Evolutionary conservation across 2,329 filamentous ascomycete species (phyloP).

Genomic region (Scorias spongiosa): DNA sequence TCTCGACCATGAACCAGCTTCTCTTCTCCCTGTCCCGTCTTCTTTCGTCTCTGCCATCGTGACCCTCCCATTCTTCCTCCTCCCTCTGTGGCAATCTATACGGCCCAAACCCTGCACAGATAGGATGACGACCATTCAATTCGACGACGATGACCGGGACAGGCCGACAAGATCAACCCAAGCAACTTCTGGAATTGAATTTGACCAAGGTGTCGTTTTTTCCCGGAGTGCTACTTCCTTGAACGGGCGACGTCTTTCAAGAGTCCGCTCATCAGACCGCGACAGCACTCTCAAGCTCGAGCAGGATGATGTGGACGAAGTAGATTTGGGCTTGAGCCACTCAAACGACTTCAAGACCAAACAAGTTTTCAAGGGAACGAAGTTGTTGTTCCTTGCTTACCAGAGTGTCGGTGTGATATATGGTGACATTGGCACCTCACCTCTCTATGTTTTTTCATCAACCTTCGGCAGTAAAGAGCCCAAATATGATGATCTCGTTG

Average conservation of each 20-base stretch:
- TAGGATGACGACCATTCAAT: slow-evolving; percentile 6
- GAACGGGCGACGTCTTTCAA: slow-evolving; percentile 1
- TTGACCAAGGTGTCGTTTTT: slow-evolving; percentile 4
- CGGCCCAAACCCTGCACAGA: background rate
- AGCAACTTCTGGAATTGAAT: background rate
- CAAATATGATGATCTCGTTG: slow-evolving; percentile 43
- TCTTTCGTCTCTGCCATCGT: background rate
- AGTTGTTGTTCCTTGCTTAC: slow-evolving; percentile 39
- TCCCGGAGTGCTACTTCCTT: background rate
- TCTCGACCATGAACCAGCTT: background rate
- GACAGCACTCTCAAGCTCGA: slow-evolving; percentile 2
- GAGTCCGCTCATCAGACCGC: slow-evolving; percentile 2
- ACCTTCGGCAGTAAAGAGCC: slow-evolving; percentile 41
- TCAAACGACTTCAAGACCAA: slow-evolving; percentile 14
- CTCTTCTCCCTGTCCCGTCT: background rate
- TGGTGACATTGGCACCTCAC: slow-evolving; percentile 51
- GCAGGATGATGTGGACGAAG: slow-evolving; percentile 9
- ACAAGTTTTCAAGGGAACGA: slow-evolving; percentile 18
- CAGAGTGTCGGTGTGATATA: slow-evolving; percentile 54
- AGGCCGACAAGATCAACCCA: slow-evolving; percentile 4
- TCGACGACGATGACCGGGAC: slow-evolving; percentile 7
- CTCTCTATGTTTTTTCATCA: slow-evolving; percentile 58
- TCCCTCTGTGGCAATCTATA: background rate
- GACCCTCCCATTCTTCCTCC: background rate
- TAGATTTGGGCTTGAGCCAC: slow-evolving; percentile 8